These are phyloP conservation scores for Eurotiales sp. DNA, from an alignment of 2,329 filamentous ascomycete species.

Conservation along the genomic window DNA sequence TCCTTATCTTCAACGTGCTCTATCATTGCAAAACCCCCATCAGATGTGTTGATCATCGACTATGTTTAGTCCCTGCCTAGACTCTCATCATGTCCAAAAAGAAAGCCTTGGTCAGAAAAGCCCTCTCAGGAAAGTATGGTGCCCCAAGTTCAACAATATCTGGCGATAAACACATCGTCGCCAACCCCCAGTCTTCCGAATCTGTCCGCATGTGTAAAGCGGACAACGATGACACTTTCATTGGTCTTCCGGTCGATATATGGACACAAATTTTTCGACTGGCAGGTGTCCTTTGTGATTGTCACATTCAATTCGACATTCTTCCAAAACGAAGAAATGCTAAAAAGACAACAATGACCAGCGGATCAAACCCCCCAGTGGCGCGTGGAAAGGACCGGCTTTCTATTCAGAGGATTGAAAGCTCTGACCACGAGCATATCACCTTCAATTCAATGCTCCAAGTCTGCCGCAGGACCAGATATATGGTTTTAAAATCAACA, in stretches of 20 bases:
- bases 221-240: not conserved
- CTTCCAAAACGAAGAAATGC: no score
- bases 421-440: not conserved
- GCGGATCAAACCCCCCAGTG: no score
- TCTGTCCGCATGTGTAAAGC: no score
- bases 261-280: conserved; percentile 21
- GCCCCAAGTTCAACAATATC: not conserved
- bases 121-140: not conserved
- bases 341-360: no score
- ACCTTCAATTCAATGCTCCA: not conserved
- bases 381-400: no score
- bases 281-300: conserved; percentile 20
- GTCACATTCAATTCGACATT: conserved; percentile 1
- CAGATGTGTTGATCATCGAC: no score
- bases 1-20: no score
- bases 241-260: not conserved
- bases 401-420: no score
- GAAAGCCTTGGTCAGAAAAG: not conserved
- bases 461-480: conserved; percentile 10
- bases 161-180: not conserved
- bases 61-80: no score
- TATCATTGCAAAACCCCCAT: no score
- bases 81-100: not conserved
- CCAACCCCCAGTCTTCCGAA: not conserved
- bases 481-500: conserved; percentile 19